Base-by-base conservation (phyloP, 1,284 basidiomycete genomes). In the Puccinia novopanici region DNA sequence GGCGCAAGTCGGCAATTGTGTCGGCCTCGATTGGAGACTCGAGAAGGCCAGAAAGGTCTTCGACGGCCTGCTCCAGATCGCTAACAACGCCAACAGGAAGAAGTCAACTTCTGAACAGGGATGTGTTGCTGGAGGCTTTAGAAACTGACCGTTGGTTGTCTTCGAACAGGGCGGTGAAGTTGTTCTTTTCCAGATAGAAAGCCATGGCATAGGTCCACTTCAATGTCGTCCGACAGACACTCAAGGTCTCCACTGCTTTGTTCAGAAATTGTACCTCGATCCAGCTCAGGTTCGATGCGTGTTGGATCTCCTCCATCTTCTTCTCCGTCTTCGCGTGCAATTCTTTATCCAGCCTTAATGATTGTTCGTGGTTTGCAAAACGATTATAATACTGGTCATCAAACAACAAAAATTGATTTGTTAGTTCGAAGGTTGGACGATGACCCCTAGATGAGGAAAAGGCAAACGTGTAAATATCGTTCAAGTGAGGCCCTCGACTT, bases 201-300 rank as follows among this genome's bases (percentile, higher is more conserved):
- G 95, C 96, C 95, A 99, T 98, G n/a, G 93, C 93, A 85, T 99
- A 99, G 22, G 95, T 98, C 96, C 97, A 99, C 87, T 98, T 98
- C 82, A 99, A 90, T 61, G 96, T 98, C 88, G 91, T 94, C 50
- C 96, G 91, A 85, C 95, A 98, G 85, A 92, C 92, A 83, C 84
- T 84, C 59, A 87, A 82, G 84, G 92, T 91, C 84, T 98, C 95
- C 2, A 98, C 94, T 0, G 96, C 96, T 86, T 96, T 95, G 87
- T 94, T 94, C 88, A 98, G 94, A 87, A 99, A 99, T 86, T 98
- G 96, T 50, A 95, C 95, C 87, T 99, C 95, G 83, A 98, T 98
- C 96, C 96, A 99, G 3, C 94, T 95, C 54, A 99, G 87, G 78
- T 91, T 89, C 0, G 93, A 93, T 10, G 91, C 91, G 82, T 93